Evolutionary conservation across 2,329 filamentous ascomycete genomes (phyloP), one percentile per base, ranked within the genome.

Genomic region (Pseudogymnoascus sp.): DNA sequence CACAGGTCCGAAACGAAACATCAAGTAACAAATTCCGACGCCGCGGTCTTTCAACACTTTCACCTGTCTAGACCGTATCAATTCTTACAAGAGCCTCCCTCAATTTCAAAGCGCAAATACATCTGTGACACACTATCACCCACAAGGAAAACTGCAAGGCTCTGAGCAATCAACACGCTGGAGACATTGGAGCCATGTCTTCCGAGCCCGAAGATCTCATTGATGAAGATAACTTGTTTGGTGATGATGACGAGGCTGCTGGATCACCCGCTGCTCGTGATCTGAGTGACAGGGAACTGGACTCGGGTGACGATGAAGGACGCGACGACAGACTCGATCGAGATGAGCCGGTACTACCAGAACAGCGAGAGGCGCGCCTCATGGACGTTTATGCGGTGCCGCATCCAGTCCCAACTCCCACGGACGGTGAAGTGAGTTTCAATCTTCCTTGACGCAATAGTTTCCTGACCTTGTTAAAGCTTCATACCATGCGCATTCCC

Each of bases 401-500:
- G 52, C 90, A 92, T 72, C 80, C 84, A 60, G 77, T 87, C 12
- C 90, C 90, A 12, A 87, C 88, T 70, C 82, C 88, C 38, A 85
- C 82, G 66, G 87, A 92, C 71, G 86, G 86, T 70, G 83, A 84
- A 73, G 88, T 92, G 77, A 63, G 71, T 45, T 16, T 29, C 12
- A 41, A 16, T 41, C 6, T 6, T 69, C 81, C 72, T 52, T 26
- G n/a, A 12, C 31, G 14, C 31, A 41, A 29, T 61, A 12, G 33
- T 35, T 33, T 16, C 26, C 68, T 74, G 59, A 70, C 66, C 16
- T 6, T 31, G 6, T 59, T 38, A 6, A 59, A 90, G 87, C 78
- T 90, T 59, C 87, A 88, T 73, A 80, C 88, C 4, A 74, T 92
- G 69, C 87, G 86, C 67, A 80, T 93, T 1, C 90, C 90, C 31